Evolutionary conservation across 441 rosid genomes (phyloP).

Genomic region (Adansonia grandidieri): DNA sequence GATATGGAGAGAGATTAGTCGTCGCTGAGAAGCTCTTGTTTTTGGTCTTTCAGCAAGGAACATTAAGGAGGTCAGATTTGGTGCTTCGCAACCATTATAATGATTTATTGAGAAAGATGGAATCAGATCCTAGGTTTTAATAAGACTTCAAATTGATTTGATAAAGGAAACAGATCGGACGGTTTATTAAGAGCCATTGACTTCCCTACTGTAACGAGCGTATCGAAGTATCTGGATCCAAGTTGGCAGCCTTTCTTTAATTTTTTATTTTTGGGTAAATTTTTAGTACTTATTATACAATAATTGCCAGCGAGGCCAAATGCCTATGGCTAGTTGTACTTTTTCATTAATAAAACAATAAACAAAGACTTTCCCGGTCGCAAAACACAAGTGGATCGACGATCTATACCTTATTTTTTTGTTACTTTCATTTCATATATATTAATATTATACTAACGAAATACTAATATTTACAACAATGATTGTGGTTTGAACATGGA

Average conservation of each 20-base stretch:
- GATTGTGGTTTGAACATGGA: slow-evolving; percentile 4
- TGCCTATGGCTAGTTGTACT: too few relatives aligned
- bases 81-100: not conserved
- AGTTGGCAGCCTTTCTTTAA: too few relatives aligned
- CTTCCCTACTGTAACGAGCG: not conserved
- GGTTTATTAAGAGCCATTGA: not conserved
- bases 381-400: too few relatives aligned
- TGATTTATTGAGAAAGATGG: not conserved
- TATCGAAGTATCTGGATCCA: too few relatives aligned
- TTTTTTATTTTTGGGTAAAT: too few relatives aligned
- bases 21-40: not conserved
- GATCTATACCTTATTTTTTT: too few relatives aligned
- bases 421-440: not conserved
- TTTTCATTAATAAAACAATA: too few relatives aligned
- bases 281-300: too few relatives aligned
- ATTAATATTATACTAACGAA: not conserved
- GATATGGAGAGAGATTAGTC: not conserved
- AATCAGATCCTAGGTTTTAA: not conserved
- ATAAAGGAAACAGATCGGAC: not conserved
- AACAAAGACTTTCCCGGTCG: too few relatives aligned
- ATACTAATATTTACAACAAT: not conserved
- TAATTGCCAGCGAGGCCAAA: too few relatives aligned
- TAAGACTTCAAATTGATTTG: not conserved
- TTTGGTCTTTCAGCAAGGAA: not conserved
- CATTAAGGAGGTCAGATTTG: not conserved